phyloP scores from a whole-genome alignment of 192 early-diverging fungal genomes.

The Gamsiella multidivaricata region DNA sequence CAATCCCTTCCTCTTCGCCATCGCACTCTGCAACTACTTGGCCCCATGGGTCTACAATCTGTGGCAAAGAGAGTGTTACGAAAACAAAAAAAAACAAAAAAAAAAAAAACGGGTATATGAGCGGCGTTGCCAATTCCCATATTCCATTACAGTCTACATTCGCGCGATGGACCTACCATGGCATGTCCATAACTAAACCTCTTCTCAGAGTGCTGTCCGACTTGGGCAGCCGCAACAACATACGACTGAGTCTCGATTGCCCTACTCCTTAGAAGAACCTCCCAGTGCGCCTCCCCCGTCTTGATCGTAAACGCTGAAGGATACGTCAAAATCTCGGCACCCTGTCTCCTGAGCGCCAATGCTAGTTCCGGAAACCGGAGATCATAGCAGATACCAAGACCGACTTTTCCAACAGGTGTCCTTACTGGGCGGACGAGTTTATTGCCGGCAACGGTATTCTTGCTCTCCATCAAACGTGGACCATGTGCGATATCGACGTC shows the following conservation, averaged over 20 bases:
- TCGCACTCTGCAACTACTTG: conserved; percentile 73
- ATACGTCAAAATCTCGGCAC: conserved; percentile 80
- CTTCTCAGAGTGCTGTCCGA: conserved; percentile 77
- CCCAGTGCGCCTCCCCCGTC: conserved; percentile 89
- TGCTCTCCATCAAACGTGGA: conserved; percentile 62
- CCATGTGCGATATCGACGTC: conserved; percentile 71
- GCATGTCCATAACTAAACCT: conserved; percentile 82
- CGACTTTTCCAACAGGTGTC: conserved; percentile 70
- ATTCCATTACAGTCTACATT: too few species aligned
- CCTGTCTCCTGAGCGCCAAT: conserved; percentile 60
- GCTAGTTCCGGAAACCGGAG: conserved; percentile 82
- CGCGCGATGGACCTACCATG: conserved; percentile 63
- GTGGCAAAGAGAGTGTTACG: too few species aligned
- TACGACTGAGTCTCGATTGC: conserved; percentile 89
- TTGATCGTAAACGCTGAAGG: conserved; percentile 86
- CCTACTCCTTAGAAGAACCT: conserved; percentile 78
- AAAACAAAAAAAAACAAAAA: too few species aligned
- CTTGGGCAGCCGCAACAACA: conserved; percentile 85
- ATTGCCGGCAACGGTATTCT: conserved; percentile 51
- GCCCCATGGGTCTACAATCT: conserved; percentile 90
- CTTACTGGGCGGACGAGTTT: conserved; percentile 46
- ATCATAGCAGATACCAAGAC: conserved; percentile 82
- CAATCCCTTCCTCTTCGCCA: conserved; percentile 68
- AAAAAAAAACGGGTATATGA: too few species aligned
- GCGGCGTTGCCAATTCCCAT: too few species aligned